Base-by-base conservation (phyloP, 352 stramenopile species). In the Pythium vanterpoolii region DNA sequence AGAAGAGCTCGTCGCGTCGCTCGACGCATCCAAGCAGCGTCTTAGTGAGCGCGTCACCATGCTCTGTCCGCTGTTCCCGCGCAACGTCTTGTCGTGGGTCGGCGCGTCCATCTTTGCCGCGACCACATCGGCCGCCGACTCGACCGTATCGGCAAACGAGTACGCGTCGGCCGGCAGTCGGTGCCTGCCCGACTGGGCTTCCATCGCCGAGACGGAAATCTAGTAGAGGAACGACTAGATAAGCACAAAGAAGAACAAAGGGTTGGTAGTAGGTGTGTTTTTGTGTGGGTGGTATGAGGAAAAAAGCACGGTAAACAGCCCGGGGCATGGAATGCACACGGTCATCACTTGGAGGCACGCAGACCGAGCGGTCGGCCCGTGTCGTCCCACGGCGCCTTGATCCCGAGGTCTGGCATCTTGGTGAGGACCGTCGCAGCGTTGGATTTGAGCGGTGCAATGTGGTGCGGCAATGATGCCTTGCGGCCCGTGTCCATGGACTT, bases 371-470 rank as follows among this genome's bases (percentile, higher is more conserved):
- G 78, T 48, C 78, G 72, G 1, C 82, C 85, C 8, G 76, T 90
- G 11, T 91, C 81, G 34, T 94, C 80, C 79, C 85, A 92, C 18
- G 84, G 84, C 19, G 82, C 84, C 55, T 87, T 93, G 27, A 92
- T 73, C 5, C 77, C 79, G 10, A 89, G 61, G 48, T 90, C 75
- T 1, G 75, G 76, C 73, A 89, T 88, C 19, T 76, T 77, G 55
- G 84, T 86, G 46, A 90, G 76, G 33, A 68, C 78, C 21, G 59
- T 64, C 5, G 72, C 66, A 5, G 66, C 64, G 34, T 72, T 86
- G 23, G 74, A 70, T 53, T 93, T 93, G 40, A 94, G 66, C 19
- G 85, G 83, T 7, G 83, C 74, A 48, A 95, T 82, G 59, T 95
- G 85, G 57, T 93, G 83, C 14, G 85, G 85, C 26, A 89, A 64